phyloP scores from a whole-genome alignment of 768 basidiomycete species.

The Bullera alba region DNA sequence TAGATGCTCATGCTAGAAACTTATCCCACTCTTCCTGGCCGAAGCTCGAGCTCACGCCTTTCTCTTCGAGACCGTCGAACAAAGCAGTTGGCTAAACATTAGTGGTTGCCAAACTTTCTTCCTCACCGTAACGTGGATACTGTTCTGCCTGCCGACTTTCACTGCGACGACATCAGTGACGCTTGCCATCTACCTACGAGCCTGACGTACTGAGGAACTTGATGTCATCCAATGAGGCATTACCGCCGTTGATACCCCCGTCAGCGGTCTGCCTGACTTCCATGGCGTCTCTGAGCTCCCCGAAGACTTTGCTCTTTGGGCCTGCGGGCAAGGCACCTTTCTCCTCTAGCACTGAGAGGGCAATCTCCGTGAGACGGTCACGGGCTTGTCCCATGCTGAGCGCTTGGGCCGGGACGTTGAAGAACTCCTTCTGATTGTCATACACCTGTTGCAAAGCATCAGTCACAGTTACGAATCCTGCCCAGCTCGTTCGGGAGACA shows the following conservation, averaged over 20 bases:
- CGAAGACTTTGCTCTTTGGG: constrained; percentile 54
- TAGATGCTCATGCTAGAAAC: constrained; percentile 58
- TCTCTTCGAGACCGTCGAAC: constrained; percentile 51
- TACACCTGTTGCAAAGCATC: constrained; percentile 55
- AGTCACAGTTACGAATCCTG: not conserved
- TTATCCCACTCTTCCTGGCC: constrained; percentile 70
- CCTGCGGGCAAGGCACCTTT: constrained; percentile 49
- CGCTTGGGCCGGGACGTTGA: constrained; percentile 63
- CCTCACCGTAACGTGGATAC: constrained; percentile 86
- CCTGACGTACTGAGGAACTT: constrained; percentile 71
- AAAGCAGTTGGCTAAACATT: constrained; percentile 56
- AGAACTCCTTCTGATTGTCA: constrained; percentile 68
- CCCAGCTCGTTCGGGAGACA: not conserved
- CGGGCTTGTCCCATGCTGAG: constrained; percentile 67
- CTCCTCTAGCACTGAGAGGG: constrained; percentile 22
- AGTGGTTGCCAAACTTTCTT: constrained; percentile 51
- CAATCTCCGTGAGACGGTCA: constrained; percentile 56
- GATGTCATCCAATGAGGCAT: constrained; percentile 72
- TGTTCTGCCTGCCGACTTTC: constrained; percentile 84
- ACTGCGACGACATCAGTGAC: constrained; percentile 51
- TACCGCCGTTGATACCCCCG: constrained; percentile 64
- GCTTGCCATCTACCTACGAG: not conserved
- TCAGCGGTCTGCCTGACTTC: constrained; percentile 50
- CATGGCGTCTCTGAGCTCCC: constrained; percentile 59
- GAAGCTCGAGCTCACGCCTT: constrained; percentile 74